Base-by-base conservation (phyloP, 345 rosid species). In the Eutrema yunnanense region DNA sequence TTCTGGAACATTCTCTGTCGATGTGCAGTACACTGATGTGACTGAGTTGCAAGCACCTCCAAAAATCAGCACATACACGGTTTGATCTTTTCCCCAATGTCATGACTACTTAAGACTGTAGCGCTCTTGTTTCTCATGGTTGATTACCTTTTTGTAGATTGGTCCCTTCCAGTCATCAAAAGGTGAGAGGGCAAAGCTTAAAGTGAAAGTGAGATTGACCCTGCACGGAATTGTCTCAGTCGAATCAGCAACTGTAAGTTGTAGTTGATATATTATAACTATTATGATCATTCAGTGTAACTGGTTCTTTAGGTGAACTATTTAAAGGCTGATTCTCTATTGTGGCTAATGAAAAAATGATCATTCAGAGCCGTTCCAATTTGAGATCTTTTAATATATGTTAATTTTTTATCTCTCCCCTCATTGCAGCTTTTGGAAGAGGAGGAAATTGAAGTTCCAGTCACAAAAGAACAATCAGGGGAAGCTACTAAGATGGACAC, bases 131-230 rank as follows among this genome's bases (percentile, higher is more conserved):
- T 75, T 62, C 68, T 75, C 7, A 64, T 32, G 22, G 55, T 79
- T 78, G 13, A n/a, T 42, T 32, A 59, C 62, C 22, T 46, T 19
- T 75, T 51, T 68, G 74, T 82, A 92, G 99, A 85, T 95, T 41
- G 99, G 97, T 65, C 99, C 99, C 67, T 90, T 95, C 82, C 96
- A 90, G 72, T 79, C 86, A 58, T 62, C 84, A 16, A 87, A 85
- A 73, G 82, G 79, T 72, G 96, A 94, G 58, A 78, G 89, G 41
- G 89, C 96, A 44, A 95, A 95, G 70, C 80, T 95, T 72, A 95
- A 95, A 82, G 90, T 88, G 53, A 95, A 92, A 81, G 96, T 72
- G 75, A 89, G 99, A 30, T 50, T 95, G 79, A 92, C 84, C 82
- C 61, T 88, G 81, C 97, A 95, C 72, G 99, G 99, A 14, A 79